These are phyloP conservation scores for Hypoxylon sp. DNA, from an alignment of 2,329 filamentous ascomycete species.

Conservation along the genomic window DNA sequence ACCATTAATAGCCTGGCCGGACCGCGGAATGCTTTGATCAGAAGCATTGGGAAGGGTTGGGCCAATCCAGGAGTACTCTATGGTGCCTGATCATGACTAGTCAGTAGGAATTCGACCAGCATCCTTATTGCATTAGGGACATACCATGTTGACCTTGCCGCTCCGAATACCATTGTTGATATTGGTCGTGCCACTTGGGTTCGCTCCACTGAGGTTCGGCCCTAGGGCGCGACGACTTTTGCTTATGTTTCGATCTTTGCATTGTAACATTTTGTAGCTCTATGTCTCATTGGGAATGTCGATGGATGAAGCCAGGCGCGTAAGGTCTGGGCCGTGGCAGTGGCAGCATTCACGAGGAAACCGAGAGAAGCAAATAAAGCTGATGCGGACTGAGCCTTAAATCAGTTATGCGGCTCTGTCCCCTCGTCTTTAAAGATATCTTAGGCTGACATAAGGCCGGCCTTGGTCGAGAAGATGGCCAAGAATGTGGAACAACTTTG, in stretches of 20 bases:
- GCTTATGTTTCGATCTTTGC: slow-evolving; percentile 49
- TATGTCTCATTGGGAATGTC: slow-evolving; percentile 45
- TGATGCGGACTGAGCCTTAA: slow-evolving; percentile 49
- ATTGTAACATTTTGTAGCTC: slow-evolving; percentile 53
- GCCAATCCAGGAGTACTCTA: slow-evolving; percentile 44
- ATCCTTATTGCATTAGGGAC: slow-evolving; percentile 30
- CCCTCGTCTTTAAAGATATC: slow-evolving; percentile 38
- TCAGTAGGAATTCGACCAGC: slow-evolving; percentile 33
- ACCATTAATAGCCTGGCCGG: slow-evolving; percentile 43
- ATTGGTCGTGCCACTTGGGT: slow-evolving; percentile 48
- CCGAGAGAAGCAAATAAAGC: slow-evolving; percentile 36
- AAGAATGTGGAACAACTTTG: slow-evolving; percentile 41
- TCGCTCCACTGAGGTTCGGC: slow-evolving; percentile 51
- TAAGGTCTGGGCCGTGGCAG: slow-evolving; percentile 41
- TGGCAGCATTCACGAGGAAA: slow-evolving; percentile 45
- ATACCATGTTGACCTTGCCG: slow-evolving; percentile 49
- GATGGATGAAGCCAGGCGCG: slow-evolving; percentile 40
- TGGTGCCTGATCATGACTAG: slow-evolving; percentile 38
- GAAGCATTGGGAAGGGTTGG: slow-evolving; percentile 29
- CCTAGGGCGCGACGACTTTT: slow-evolving; percentile 48
- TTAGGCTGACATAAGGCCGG: slow-evolving; percentile 37
- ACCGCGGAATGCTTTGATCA: slow-evolving; percentile 48
- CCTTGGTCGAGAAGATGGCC: slow-evolving; percentile 33
- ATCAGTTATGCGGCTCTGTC: slow-evolving; percentile 52
- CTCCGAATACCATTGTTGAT: slow-evolving; percentile 46